phyloP scores from a whole-genome alignment of 768 basidiomycete genomes.

The Gloeostereum incarnatum region DNA sequence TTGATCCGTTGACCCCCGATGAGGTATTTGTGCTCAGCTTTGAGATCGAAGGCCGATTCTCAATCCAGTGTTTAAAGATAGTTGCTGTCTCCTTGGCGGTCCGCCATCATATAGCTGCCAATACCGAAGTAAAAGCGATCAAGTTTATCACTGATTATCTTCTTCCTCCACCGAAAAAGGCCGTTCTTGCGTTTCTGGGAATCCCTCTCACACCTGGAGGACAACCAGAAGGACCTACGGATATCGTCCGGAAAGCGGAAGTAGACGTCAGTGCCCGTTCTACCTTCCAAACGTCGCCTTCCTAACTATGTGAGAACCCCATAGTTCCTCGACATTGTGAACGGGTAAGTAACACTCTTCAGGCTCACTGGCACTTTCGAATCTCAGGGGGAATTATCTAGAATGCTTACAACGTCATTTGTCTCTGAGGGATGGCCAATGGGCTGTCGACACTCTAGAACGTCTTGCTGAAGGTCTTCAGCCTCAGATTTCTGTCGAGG shows the following conservation, averaged over 20 bases:
- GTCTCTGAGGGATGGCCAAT: constrained; percentile 38
- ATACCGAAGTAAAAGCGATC: constrained; percentile 56
- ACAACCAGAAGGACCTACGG: constrained; percentile 37
- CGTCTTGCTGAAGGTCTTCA: constrained; percentile 59
- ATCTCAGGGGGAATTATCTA: constrained; percentile 12
- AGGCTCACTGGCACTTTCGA: neutral
- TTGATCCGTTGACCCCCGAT: constrained; percentile 56
- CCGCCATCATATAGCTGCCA: constrained; percentile 39
- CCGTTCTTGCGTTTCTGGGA: constrained; percentile 69
- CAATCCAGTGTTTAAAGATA: constrained; percentile 35
- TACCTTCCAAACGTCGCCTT: too few species aligned
- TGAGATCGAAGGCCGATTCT: constrained; percentile 1
- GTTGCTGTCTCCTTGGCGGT: constrained; percentile 50
- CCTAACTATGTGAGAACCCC: too few species aligned
- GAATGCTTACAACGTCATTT: constrained; percentile 63
- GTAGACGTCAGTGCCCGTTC: constrained; percentile 68
- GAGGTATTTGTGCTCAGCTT: constrained; percentile 34
- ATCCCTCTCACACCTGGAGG: constrained; percentile 59
- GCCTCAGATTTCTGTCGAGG: constrained; percentile 78
- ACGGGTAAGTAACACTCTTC: constrained; percentile 37
- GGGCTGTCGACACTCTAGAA: constrained; percentile 53
- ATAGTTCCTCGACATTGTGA: constrained; percentile 71
- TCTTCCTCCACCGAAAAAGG: constrained; percentile 65
- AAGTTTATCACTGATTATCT: constrained; percentile 65
- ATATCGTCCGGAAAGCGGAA: constrained; percentile 65